Conservation (phyloP, 768 basidiomycete species). For the Tremella fuciformis region DNA sequence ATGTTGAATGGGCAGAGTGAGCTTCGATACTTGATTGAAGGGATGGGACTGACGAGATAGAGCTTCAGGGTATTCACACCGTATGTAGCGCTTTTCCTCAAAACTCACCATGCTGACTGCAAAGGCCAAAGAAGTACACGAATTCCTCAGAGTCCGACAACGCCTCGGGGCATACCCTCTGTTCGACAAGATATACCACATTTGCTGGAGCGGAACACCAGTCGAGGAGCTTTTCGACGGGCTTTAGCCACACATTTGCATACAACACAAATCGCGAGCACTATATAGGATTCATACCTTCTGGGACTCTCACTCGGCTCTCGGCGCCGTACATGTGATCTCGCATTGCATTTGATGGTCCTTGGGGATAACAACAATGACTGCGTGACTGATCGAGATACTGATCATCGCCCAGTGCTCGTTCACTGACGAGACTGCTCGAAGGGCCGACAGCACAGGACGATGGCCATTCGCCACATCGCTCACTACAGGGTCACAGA, state of each 20-base stretch:
- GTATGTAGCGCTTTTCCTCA: slow-evolving; percentile 22
- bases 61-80: slow-evolving; percentile 55
- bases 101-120: neutral
- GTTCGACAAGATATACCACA: slow-evolving; percentile 52
- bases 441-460: too few relatives aligned
- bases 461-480: too few relatives aligned
- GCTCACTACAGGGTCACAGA: too few relatives aligned
- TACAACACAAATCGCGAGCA: too few relatives aligned
- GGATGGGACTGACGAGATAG: slow-evolving; percentile 27
- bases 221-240: slow-evolving; percentile 45
- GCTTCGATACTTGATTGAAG: slow-evolving; percentile 7
- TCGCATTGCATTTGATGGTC: too few relatives aligned
- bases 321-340: too few relatives aligned
- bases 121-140: slow-evolving; percentile 54
- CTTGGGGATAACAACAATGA: too few relatives aligned
- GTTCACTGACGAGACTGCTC: too few relatives aligned
- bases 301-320: too few relatives aligned
- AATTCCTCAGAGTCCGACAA: slow-evolving; percentile 53
- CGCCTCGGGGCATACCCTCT: slow-evolving; percentile 54
- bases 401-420: too few relatives aligned
- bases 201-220: slow-evolving; percentile 47
- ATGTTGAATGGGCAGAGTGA: slow-evolving; percentile 56
- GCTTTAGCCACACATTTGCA: slow-evolving; percentile 12
- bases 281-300: too few relatives aligned
- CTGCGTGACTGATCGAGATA: too few relatives aligned